Conservation (phyloP, 768 basidiomycete genomes). For the Pleurotus ostreatus region DNA sequence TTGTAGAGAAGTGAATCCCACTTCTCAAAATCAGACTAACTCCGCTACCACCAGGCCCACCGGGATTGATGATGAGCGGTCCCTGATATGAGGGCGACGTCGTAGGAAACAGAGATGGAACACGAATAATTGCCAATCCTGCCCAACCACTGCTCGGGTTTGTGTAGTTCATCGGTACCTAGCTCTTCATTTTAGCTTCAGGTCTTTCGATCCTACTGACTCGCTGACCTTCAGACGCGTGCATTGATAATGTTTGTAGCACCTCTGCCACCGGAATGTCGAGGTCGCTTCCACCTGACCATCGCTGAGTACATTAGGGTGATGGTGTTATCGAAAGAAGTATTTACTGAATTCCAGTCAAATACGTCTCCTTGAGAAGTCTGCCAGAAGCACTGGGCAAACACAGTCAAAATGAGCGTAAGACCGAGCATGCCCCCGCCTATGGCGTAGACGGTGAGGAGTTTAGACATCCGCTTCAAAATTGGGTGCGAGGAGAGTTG, state of each 20-base stretch:
- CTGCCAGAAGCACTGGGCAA: neutral
- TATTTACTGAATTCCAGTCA: neutral
- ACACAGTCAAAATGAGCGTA: too few species aligned
- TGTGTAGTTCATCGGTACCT: constrained; percentile 45
- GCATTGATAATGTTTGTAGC: constrained; percentile 19
- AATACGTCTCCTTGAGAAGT: too few species aligned
- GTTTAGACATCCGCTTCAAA: too few species aligned
- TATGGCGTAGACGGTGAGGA: too few species aligned
- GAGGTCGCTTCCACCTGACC: neutral
- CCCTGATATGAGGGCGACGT: constrained; percentile 31
- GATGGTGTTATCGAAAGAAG: too few species aligned
- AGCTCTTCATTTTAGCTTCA: neutral
- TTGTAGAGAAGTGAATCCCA: constrained; percentile 21
- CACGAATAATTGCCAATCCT: constrained; percentile 37
- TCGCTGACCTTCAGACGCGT: constrained; percentile 19
- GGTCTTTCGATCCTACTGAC: too few species aligned
- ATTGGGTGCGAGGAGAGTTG: too few species aligned
- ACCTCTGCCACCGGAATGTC: constrained; percentile 21
- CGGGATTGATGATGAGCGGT: constrained; percentile 41
- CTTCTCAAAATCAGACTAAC: constrained; percentile 20
- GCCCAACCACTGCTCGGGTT: constrained; percentile 31
- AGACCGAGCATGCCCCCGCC: too few species aligned
- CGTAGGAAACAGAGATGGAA: constrained; percentile 25
- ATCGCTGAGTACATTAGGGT: neutral
- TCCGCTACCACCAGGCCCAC: constrained; percentile 44